phyloP scores from a whole-genome alignment of 176 grass and related monocot species.

The Aechmea fasciata region DNA sequence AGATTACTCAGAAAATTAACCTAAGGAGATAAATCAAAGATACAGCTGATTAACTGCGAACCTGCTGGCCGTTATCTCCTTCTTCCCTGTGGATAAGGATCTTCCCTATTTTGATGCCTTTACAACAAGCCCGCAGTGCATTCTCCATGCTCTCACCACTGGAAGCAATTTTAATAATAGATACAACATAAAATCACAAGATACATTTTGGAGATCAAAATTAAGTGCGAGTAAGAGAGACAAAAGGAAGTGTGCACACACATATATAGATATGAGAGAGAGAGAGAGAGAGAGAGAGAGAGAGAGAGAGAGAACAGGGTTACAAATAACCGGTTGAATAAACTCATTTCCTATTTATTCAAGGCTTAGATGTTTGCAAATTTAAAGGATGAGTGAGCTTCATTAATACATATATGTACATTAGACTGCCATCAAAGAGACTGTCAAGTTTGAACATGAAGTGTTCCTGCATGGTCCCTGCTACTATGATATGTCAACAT shows the following conservation, averaged over 20 bases:
- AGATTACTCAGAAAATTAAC: conserved; percentile 23
- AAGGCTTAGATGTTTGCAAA: too few species aligned
- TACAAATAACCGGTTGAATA: too few species aligned
- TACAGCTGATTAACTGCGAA: conserved; percentile 31
- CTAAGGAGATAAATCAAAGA: conserved; percentile 12
- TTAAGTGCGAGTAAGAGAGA: background rate
- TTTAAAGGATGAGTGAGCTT: too few species aligned
- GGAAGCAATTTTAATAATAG: background rate
- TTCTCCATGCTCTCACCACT: conserved; percentile 98
- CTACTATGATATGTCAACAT: background rate
- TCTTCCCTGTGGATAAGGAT: conserved; percentile 84
- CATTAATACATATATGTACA: too few species aligned
- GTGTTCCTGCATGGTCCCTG: background rate
- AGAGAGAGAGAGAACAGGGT: background rate
- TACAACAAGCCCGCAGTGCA: conserved; percentile 74
- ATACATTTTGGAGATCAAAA: background rate
- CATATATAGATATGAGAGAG: background rate
- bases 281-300: background rate
- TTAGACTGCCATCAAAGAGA: background rate
- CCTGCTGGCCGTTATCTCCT: conserved; percentile 87
- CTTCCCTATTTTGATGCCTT: conserved; percentile 92
- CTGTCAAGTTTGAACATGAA: background rate
- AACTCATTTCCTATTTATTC: too few species aligned
- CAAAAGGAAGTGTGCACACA: background rate
- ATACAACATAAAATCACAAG: background rate